phyloP scores from a whole-genome alignment of 805 yeast species.

The Candida arabinofermentans region DNA sequence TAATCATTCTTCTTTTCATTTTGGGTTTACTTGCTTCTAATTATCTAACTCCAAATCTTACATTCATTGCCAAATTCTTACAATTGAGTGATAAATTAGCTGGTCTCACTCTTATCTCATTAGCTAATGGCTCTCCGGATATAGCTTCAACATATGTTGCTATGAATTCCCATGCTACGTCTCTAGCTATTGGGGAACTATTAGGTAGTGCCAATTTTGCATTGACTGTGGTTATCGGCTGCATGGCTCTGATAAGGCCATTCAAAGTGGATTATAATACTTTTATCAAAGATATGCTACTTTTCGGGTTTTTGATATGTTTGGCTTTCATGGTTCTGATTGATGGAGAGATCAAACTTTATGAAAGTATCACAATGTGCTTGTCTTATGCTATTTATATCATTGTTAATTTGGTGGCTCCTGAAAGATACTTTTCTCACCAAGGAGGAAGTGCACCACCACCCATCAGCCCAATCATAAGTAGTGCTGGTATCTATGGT shows the following conservation, averaged over 20 bases:
- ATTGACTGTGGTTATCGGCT: conserved; percentile 47
- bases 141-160: conserved; percentile 82
- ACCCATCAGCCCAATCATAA: background rate
- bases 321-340: conserved; percentile 48
- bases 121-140: conserved; percentile 94
- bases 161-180: conserved; percentile 60
- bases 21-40: conserved; percentile 82
- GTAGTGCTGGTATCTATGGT: background rate
- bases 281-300: conserved; percentile 58
- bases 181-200: conserved; percentile 50
- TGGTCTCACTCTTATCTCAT: conserved; percentile 82
- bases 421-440: conserved; percentile 25
- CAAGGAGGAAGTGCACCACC: background rate
- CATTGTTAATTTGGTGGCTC: conserved; percentile 28
- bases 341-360: conserved; percentile 50
- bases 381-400: conserved; percentile 58
- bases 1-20: conserved; percentile 48
- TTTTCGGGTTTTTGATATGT: conserved; percentile 49
- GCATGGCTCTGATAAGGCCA: conserved; percentile 40
- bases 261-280: conserved; percentile 46
- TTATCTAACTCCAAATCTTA: conserved; percentile 74
- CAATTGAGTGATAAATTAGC: conserved; percentile 71
- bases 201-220: conserved; percentile 53
- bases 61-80: conserved; percentile 56
- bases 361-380: conserved; percentile 58